Evolutionary conservation across 768 basidiomycete genomes (phyloP), one percentile per base, ranked within the genome.

Genomic region (Exsudoporus frostii): DNA sequence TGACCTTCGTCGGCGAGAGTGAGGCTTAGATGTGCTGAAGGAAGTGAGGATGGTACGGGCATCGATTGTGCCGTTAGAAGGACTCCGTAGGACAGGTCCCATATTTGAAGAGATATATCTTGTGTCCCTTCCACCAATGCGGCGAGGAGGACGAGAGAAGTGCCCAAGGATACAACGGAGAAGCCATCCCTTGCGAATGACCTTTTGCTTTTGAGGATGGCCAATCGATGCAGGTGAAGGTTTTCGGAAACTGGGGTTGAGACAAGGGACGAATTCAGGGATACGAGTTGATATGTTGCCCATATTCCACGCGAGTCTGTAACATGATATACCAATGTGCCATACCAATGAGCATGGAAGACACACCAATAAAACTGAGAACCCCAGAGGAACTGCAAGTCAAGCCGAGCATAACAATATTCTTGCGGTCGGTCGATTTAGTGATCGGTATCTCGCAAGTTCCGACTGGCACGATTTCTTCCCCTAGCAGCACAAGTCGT

Each of bases 11-110:
- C 60, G 25, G 77, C 68, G 13, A 76, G 56, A 5, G 56, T 41
- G 38, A 79, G 65, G 17, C 63, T 56, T 19, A 66, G 46, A 24
- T 62, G 60, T 27, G 70, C 61, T 2, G 66, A 63, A 45, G 65
- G 51, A 15, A 81, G 53, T 20, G 74, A 62, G 1, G 78, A 69
- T 0, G 86, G 83, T 14, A 82, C 64, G 1, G 83, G 65, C 38
- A 86, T 68, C 8, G 69, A 63, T 36, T 83, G 76, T 6, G 77
- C 74, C 2, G 83, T 72, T n/a, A 88, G 73, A 22, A 88, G 69
- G 32, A 86, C 80, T 17, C 81, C 80, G 57, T 84, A 88, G 54
- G 82, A 82, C 20, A 88, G 70, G 56, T 88, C 86, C 85, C 86
- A 88, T 27, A 88, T 65, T 17, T 84, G 79, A 27, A 88, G 66